Evolutionary conservation across 441 rosid species (phyloP).

Genomic region (Brassica hybrid): DNA sequence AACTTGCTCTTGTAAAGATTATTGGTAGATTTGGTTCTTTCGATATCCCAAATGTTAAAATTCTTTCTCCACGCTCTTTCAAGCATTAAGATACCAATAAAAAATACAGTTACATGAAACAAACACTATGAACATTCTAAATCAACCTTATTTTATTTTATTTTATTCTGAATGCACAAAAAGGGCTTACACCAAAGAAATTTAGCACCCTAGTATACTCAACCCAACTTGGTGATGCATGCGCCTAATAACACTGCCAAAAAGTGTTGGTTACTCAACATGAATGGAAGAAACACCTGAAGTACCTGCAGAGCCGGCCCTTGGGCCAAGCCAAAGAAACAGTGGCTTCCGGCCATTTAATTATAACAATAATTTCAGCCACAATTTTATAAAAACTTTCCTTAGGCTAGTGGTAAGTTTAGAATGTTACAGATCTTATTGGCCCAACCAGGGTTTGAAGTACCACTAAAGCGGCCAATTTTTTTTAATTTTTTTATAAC

Average conservation of each 20-base stretch:
- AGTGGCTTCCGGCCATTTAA: too few species aligned
- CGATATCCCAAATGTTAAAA: not conserved
- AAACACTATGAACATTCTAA: slow-evolving; percentile 17
- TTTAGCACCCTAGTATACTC: slow-evolving; percentile 43
- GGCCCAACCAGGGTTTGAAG: too few species aligned
- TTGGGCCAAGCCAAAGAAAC: too few species aligned
- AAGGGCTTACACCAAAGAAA: slow-evolving; percentile 17
- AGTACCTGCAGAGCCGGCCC: not conserved
- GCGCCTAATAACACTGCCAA: slow-evolving; percentile 32
- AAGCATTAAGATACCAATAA: not conserved
- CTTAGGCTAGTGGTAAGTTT: too few species aligned
- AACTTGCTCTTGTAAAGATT: slow-evolving; percentile 81
- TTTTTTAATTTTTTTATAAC: too few species aligned
- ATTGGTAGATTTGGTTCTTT: slow-evolving; percentile 56
- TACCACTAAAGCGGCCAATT: too few species aligned
- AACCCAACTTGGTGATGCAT: slow-evolving; percentile 11
- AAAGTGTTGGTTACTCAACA: slow-evolving; percentile 47
- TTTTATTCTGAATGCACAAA: too few species aligned
- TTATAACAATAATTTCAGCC: too few species aligned
- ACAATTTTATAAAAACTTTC: too few species aligned
- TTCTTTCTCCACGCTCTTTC: slow-evolving; percentile 6
- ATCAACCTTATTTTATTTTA: too few species aligned
- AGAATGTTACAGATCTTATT: too few species aligned
- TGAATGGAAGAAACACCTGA: slow-evolving; percentile 59
- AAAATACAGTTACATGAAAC: slow-evolving; percentile 14